A percentile compares a stretch with the other conserved stretches of the same genome.
These are phyloP conservation scores for Adansonia digitata DNA, from an alignment of 345 rosid species.

Conservation along the genomic window DNA sequence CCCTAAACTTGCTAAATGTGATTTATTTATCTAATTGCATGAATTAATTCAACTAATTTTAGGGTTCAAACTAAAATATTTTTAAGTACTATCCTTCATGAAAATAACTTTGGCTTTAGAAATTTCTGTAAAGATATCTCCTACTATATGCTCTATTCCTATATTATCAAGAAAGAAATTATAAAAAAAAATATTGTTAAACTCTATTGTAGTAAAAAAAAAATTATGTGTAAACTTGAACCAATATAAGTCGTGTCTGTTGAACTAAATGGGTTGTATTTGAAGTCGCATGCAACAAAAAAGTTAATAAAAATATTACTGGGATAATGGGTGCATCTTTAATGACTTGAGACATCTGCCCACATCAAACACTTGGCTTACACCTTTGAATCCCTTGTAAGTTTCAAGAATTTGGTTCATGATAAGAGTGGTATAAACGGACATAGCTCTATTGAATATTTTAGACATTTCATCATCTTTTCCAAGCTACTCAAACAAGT, in stretches of 20 bases:
- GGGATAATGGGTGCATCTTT: constrained; percentile 26
- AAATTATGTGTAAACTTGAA: no score
- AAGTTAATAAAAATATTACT: no score
- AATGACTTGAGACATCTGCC: constrained; percentile 32
- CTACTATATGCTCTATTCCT: constrained; percentile 29
- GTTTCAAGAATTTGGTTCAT: constrained; percentile 27
- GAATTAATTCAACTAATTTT: no score
- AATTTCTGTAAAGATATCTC: constrained; percentile 31
- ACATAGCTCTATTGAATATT: constrained; percentile 28
- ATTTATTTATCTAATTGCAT: no score
- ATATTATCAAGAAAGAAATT: neutral
- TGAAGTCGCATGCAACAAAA: no score
- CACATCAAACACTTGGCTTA: constrained; percentile 35
- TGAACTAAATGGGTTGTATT: no score
- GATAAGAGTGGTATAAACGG: neutral
- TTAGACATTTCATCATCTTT: constrained; percentile 5
- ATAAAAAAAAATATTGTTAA: neutral
- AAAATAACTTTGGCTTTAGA: constrained; percentile 40
- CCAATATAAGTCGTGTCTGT: no score
- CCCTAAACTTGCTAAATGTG: no score
- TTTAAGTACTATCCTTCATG: constrained; percentile 23
- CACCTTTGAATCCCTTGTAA: constrained; percentile 38
- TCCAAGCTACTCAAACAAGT: constrained; percentile 20
- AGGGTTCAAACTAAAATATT: no score
- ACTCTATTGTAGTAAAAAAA: neutral